Base-by-base conservation (phyloP, 805 yeast genomes). In the Candida gorgasii region DNA sequence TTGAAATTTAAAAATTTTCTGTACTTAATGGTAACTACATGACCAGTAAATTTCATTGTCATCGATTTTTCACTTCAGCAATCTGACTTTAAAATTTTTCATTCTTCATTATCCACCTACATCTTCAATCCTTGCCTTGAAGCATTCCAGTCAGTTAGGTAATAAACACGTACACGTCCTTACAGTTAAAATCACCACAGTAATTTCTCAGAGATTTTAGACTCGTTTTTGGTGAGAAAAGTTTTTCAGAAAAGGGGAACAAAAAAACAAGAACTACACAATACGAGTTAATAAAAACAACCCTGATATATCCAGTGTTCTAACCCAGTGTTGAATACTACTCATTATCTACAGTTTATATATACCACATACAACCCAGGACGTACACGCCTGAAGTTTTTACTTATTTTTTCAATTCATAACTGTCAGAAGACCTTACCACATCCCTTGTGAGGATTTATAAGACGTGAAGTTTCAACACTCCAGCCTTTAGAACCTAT, bases 381-480 rank as follows among this genome's bases (percentile, higher is more conserved):
- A 24, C 7, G 13, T 11, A 11, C n/a, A 24, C 12, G 4, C n/a
- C 5, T 6, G 12, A 24, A 24, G 12, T 24, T 24, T 24, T 24
- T 4, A 24, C n/a, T 12, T 24, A 11, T 24, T n/a, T n/a, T n/a
- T n/a, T n/a, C n/a, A n/a, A n/a, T n/a, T n/a, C n/a, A n/a, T 24
- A 24, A 22, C n/a, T 11, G 28, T 24, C 28, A 24, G 28, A 24
- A 24, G 28, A 24, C 28, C 28, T 24, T 11, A 11, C 28, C n/a
- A 6, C 28, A 24, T 5, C 28, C 15, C 19, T 19, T 29, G 20
- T 29, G 20, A 29, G 28, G 12, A 24, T 11, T 24, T 24, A 5
- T 7, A 18, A 31, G 35, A 34, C 37, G 28, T 34, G 28, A 34
- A 34, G 37, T 34, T 33, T 33, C 36, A 33, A 33, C 36, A 19